Percentiles rank a stretch among this genome's conserved stretches.
phyloP scores from a whole-genome alignment of 2,329 filamentous ascomycete species.

The Cordyceps cateniannulata region DNA sequence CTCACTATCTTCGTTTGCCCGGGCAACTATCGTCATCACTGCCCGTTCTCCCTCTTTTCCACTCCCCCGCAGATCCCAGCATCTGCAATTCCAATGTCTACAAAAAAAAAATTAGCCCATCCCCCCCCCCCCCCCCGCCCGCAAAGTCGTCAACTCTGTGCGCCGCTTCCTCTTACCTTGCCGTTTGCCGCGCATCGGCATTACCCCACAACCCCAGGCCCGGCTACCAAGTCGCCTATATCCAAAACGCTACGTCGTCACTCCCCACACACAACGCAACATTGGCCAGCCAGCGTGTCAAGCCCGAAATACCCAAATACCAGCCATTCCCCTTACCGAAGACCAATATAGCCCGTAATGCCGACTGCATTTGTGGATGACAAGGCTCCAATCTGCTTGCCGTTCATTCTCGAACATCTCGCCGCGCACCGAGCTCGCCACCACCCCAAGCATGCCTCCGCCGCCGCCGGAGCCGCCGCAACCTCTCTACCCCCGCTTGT shows the following conservation, averaged over 20 bases:
- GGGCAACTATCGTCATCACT: not conserved
- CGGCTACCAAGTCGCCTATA: constrained; percentile 11
- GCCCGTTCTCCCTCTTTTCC: not conserved
- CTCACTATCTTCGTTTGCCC: not conserved
- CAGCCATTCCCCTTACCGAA: not conserved
- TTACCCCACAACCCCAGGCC: constrained; percentile 2
- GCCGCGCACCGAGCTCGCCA: constrained; percentile 35
- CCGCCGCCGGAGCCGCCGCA: not conserved
- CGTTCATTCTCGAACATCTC: constrained; percentile 64
- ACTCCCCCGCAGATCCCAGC: not conserved
- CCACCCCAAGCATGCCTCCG: not conserved
- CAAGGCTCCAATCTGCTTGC: constrained; percentile 70
- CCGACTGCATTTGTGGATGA: constrained; percentile 56
- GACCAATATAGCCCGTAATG: constrained; percentile 1
- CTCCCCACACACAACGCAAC: not conserved
- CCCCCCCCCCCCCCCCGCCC: not conserved
- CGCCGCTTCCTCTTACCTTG: too few relatives aligned
- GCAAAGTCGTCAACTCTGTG: not conserved
- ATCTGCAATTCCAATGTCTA: too few relatives aligned
- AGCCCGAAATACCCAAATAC: not conserved
- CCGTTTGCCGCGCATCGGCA: not conserved
- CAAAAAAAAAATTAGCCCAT: not conserved
- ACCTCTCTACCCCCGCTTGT: constrained; percentile 46
- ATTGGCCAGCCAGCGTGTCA: not conserved
- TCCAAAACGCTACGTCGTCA: not conserved